Conservation (phyloP, 2,329 filamentous ascomycete genomes). For the Ceratocystis huliohia region DNA sequence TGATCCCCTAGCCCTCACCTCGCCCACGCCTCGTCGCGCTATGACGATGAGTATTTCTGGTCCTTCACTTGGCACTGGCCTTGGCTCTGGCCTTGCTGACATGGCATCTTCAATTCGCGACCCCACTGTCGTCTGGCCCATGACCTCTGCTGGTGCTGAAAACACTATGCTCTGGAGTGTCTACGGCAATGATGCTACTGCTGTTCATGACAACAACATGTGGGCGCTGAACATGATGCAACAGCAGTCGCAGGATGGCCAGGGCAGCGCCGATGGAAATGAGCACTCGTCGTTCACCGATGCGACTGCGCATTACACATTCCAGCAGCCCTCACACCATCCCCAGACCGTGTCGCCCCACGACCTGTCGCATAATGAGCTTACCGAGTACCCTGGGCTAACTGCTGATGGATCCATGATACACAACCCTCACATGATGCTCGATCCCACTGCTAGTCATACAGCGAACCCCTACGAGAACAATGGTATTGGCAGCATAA, state of each 20-base stretch:
- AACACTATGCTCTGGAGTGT: neutral
- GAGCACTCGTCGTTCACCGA: neutral
- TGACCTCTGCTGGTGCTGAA: neutral
- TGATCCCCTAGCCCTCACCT: neutral
- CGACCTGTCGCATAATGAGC: neutral
- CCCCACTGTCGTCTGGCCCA: neutral
- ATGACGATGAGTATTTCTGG: neutral
- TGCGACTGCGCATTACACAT: neutral
- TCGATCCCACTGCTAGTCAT: neutral
- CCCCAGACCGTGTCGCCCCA: neutral
- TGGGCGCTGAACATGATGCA: neutral
- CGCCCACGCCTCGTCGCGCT: neutral
- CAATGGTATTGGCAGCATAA: neutral
- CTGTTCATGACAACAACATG: neutral
- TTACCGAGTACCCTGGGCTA: neutral
- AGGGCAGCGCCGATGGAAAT: neutral
- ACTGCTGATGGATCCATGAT: neutral
- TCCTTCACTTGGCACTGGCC: neutral
- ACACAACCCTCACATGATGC: neutral
- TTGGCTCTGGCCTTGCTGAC: neutral
- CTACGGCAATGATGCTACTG: neutral
- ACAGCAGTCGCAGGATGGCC: neutral
- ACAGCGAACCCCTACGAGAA: neutral
- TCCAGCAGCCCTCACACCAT: neutral
- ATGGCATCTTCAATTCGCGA: neutral